A percentile compares a stretch with the other conserved stretches of the same genome.
phyloP scores from a whole-genome alignment of 129 eudicot species.

The Chrysanthemum makinoi region DNA sequence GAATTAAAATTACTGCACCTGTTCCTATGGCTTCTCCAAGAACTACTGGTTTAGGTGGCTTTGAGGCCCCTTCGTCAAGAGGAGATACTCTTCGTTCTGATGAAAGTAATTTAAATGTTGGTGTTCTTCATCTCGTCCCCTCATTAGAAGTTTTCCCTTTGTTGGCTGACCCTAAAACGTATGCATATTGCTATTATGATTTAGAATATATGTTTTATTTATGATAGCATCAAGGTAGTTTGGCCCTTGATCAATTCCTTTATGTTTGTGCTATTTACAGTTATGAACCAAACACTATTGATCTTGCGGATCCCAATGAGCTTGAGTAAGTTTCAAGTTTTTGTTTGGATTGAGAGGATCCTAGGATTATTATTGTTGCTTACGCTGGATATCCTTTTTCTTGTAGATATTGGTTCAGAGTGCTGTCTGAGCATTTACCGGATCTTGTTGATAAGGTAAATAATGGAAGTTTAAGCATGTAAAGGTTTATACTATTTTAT shows the following conservation, averaged over 20 bases:
- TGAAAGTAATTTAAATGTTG: conserved; percentile 90
- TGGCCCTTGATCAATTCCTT: conserved; percentile 11
- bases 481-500: neutral
- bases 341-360: neutral
- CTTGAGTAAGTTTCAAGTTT: conserved; percentile 69
- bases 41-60: conserved; percentile 98
- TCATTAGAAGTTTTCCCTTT: conserved; percentile 90
- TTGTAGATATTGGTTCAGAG: conserved; percentile 93
- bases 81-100: conserved; percentile 77
- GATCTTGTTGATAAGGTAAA: conserved; percentile 96
- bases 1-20: conserved; percentile 95
- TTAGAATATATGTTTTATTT: neutral
- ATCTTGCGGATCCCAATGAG: conserved; percentile 85
- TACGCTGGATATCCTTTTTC: conserved; percentile 12
- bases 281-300: conserved; percentile 95
- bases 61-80: conserved; percentile 90
- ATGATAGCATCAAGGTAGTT: neutral
- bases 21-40: conserved; percentile 87
- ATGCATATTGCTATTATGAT: conserved; percentile 17
- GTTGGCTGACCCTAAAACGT: conserved; percentile 86
- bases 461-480: neutral
- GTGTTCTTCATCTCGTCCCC: conserved; percentile 93
- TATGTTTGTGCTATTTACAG: conserved; percentile 40
- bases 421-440: conserved; percentile 79
- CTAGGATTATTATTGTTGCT: neutral